These are phyloP conservation scores for Rosa multiflora DNA, from an alignment of 306 rosid species.

Conservation along the genomic window DNA sequence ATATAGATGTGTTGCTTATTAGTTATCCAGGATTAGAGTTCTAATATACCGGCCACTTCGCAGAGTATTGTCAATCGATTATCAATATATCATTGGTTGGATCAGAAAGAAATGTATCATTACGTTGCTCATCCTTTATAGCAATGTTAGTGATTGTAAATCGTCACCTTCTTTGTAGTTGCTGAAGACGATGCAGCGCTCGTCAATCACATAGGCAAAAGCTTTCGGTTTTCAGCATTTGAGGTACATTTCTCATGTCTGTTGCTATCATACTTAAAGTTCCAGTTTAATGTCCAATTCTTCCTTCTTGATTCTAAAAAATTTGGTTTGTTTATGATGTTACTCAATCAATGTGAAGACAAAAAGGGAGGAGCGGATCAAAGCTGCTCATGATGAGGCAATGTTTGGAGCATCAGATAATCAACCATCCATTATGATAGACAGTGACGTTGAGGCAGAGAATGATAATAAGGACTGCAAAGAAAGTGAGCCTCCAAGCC, in stretches of 20 bases:
- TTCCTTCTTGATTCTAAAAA: not conserved
- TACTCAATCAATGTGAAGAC: slow-evolving; percentile 42
- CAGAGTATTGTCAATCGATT: not conserved
- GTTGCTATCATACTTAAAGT: not conserved
- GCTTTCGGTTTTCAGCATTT: slow-evolving; percentile 83
- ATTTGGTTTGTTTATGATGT: not conserved
- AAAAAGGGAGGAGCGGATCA: slow-evolving; percentile 69
- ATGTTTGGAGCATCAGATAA: slow-evolving; percentile 69
- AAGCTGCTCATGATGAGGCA: slow-evolving; percentile 92
- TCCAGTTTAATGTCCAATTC: slow-evolving; percentile 18
- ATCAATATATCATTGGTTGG: not conserved
- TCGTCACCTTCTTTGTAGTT: slow-evolving; percentile 44
- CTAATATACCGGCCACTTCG: not conserved
- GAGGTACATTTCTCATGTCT: slow-evolving; percentile 46
- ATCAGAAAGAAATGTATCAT: not conserved
- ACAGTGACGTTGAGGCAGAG: slow-evolving; percentile 56
- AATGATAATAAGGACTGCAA: slow-evolving; percentile 37
- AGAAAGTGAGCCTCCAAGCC: slow-evolving; percentile 45
- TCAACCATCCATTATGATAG: slow-evolving; percentile 39
- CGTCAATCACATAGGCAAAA: slow-evolving; percentile 80
- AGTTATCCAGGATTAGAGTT: not conserved
- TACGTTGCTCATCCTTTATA: slow-evolving; percentile 1
- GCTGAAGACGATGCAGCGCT: slow-evolving; percentile 80
- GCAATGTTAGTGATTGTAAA: slow-evolving; percentile 20
- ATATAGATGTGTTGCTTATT: not conserved